Evolutionary conservation across 192 early-diverging fungal species (phyloP).

Genomic region (Dissophora globulifera): DNA sequence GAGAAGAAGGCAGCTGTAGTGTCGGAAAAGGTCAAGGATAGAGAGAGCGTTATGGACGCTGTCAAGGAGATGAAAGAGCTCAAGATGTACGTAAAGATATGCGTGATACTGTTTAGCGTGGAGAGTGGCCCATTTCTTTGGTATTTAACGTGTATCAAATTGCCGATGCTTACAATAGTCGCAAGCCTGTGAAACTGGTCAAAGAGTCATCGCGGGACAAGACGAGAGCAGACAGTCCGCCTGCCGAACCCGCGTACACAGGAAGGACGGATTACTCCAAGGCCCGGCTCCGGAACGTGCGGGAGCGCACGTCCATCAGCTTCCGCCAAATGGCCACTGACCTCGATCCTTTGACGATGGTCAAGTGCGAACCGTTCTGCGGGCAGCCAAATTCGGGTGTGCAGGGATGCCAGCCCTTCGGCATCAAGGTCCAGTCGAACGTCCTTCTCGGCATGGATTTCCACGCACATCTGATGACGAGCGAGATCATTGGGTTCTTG

Average conservation of each 20-base stretch:
- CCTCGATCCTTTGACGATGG: conserved; percentile 81
- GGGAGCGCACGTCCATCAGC: conserved; percentile 55
- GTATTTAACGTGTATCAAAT: too few relatives aligned
- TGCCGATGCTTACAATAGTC: conserved; percentile 26
- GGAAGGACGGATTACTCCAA: conserved; percentile 68
- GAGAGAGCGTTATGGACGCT: conserved; percentile 17
- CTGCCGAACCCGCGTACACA: conserved; percentile 46
- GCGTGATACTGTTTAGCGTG: background rate
- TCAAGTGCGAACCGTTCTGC: conserved; percentile 82
- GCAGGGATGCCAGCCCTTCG: conserved; percentile 84
- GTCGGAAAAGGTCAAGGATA: conserved; percentile 15
- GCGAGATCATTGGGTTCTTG: conserved; percentile 91
- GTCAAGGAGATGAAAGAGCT: conserved; percentile 38
- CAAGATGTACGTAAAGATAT: conserved; percentile 22
- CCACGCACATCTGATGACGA: conserved; percentile 89
- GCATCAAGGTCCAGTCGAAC: conserved; percentile 75
- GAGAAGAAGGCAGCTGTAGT: conserved; percentile 21
- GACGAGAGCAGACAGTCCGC: conserved; percentile 9
- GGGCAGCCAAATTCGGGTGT: conserved; percentile 73
- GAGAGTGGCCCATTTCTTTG: too few relatives aligned
- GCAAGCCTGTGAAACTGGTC: conserved; percentile 21
- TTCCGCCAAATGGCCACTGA: conserved; percentile 57
- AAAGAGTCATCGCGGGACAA: conserved; percentile 14
- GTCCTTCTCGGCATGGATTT: conserved; percentile 90
- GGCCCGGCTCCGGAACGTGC: conserved; percentile 58